A percentile compares a stretch with the other conserved stretches of the same genome.
phyloP scores from a whole-genome alignment of 148 eudicot genomes.

The Persicaria maculosa region DNA sequence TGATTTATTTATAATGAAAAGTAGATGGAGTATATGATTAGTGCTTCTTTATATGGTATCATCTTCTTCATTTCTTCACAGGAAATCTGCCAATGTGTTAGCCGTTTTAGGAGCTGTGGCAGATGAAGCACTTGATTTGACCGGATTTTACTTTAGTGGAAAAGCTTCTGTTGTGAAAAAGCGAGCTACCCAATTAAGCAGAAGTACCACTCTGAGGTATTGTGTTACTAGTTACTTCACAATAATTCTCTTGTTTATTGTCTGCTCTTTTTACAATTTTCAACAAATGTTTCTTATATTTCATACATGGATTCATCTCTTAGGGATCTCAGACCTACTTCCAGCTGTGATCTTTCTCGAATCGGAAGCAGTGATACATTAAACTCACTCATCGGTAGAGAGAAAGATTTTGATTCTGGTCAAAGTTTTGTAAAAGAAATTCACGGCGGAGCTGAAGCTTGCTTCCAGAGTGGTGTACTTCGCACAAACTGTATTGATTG shows the following conservation, averaged over 20 bases:
- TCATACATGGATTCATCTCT: conserved; percentile 59
- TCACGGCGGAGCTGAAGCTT: conserved; percentile 38
- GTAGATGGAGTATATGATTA: background rate
- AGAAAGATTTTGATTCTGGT: conserved; percentile 32
- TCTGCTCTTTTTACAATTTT: background rate
- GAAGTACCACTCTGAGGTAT: conserved; percentile 67
- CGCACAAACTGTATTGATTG: conserved; percentile 98
- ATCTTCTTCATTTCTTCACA: conserved; percentile 29
- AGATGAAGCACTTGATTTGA: conserved; percentile 85
- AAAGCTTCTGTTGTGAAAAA: conserved; percentile 56
- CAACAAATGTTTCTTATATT: conserved; percentile 16
- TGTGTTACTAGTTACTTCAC: background rate
- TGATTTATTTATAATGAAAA: conserved; percentile 9
- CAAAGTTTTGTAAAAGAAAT: conserved; percentile 32
- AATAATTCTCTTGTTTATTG: background rate
- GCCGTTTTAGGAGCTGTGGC: conserved; percentile 92
- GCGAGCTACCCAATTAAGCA: conserved; percentile 48
- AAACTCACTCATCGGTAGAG: conserved; percentile 37
- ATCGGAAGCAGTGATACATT: conserved; percentile 47
- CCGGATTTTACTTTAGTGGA: conserved; percentile 94
- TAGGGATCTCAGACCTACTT: conserved; percentile 55
- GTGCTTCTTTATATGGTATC: conserved; percentile 14
- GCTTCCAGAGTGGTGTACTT: conserved; percentile 80
- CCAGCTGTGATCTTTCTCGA: conserved; percentile 50
- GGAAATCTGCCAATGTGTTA: conserved; percentile 95